Evolutionary conservation across 495 filamentous ascomycete species (phyloP).

Genomic region (Symbiotaphrina buchneri): DNA sequence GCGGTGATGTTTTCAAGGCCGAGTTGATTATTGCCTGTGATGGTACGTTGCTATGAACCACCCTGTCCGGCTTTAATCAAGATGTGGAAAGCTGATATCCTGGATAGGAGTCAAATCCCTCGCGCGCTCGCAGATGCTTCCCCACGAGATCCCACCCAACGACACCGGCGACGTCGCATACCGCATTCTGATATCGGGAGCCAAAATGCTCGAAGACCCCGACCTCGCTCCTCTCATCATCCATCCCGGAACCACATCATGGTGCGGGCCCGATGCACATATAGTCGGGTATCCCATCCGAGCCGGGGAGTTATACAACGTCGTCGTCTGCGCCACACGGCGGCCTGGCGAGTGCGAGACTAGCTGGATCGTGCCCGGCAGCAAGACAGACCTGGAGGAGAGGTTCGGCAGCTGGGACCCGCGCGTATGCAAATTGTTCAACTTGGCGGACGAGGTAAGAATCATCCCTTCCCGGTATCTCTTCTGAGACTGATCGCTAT

Average conservation of each 20-base stretch:
- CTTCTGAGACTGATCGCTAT: no score
- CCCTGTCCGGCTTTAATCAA: no score
- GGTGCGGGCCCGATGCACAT: slow-evolving; percentile 26
- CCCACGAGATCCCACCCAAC: no score
- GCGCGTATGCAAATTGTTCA: slow-evolving; percentile 21
- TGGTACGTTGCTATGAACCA: slow-evolving; percentile 38
- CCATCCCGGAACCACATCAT: slow-evolving; percentile 9
- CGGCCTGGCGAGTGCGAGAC: slow-evolving; percentile 20
- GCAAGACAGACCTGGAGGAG: slow-evolving; percentile 23
- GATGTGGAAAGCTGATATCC: no score
- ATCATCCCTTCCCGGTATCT: no score
- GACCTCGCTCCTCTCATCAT: slow-evolving; percentile 11
- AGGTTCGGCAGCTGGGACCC: slow-evolving; percentile 28
- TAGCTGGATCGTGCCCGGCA: slow-evolving; percentile 19
- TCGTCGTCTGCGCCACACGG: slow-evolving; percentile 31
- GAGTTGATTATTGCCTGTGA: slow-evolving; percentile 32
- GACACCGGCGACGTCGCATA: no score
- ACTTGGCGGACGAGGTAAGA: slow-evolving; percentile 18
- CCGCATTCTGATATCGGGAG: no score
- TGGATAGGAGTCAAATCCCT: no score
- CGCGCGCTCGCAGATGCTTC: no score
- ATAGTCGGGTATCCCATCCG: slow-evolving; percentile 33
- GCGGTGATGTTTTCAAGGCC: slow-evolving; percentile 14
- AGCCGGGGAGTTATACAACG: slow-evolving; percentile 27
- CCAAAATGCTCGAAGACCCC: slow-evolving; percentile 22